A percentile compares a stretch with the other conserved stretches of the same genome.
Conservation (phyloP, 2,329 filamentous ascomycete genomes). For the Verticillium albo-atrum region DNA sequence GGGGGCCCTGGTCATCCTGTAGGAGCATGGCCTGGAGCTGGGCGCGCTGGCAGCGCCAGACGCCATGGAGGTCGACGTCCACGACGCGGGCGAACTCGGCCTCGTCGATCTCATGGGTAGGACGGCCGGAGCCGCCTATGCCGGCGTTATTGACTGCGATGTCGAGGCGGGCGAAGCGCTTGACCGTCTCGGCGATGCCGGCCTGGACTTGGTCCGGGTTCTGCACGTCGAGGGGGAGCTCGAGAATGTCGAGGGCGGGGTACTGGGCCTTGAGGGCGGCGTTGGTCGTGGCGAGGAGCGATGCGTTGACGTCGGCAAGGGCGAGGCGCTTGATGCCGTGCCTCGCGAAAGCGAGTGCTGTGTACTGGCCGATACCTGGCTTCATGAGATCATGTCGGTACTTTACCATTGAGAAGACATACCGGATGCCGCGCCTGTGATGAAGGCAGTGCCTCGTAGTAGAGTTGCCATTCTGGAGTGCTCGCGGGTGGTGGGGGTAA, state of each 20-base stretch:
- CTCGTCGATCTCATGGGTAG: slow-evolving; percentile 40
- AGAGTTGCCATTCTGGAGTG: slow-evolving; percentile 27
- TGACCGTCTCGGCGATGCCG: slow-evolving; percentile 33
- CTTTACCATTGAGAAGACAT: slow-evolving; percentile 9
- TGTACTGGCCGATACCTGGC: slow-evolving; percentile 43
- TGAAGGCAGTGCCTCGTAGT: slow-evolving; percentile 40
- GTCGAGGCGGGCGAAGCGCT: slow-evolving; percentile 48
- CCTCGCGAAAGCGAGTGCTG: slow-evolving; percentile 40
- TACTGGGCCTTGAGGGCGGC: slow-evolving; percentile 27
- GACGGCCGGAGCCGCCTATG: slow-evolving; percentile 33
- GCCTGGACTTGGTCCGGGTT: slow-evolving; percentile 35
- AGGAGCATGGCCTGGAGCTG: slow-evolving; percentile 46
- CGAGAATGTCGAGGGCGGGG: slow-evolving; percentile 34
- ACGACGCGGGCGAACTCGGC: slow-evolving; percentile 46
- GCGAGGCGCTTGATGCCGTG: slow-evolving; percentile 42
- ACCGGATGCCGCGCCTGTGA: slow-evolving; percentile 44
- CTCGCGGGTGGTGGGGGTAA: not conserved
- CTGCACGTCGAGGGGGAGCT: slow-evolving; percentile 40
- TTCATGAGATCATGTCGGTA: slow-evolving; percentile 11
- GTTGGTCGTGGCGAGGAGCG: slow-evolving; percentile 23
- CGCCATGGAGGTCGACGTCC: slow-evolving; percentile 49
- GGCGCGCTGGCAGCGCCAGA: slow-evolving; percentile 53
- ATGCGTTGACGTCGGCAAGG: slow-evolving; percentile 38
- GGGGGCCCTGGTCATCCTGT: slow-evolving; percentile 38
- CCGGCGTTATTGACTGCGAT: slow-evolving; percentile 53